Percentiles rank a stretch among this genome's conserved stretches.
phyloP scores from a whole-genome alignment of 805 yeast species.

The Ogataea nitratoaversa region DNA sequence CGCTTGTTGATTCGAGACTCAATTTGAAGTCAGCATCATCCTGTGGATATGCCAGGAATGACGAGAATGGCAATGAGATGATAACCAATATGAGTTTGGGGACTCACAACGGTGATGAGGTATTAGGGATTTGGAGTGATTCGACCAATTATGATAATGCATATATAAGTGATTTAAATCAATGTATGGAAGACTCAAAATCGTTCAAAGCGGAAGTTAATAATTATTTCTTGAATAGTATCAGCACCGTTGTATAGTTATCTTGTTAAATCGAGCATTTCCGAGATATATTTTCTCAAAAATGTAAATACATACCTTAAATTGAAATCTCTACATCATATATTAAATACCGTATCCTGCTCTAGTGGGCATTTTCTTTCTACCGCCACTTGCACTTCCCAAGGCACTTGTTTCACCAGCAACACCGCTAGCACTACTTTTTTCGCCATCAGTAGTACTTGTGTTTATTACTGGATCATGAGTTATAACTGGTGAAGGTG shows the following conservation, averaged over 20 bases:
- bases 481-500: no score
- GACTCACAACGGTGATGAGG: conserved; percentile 50
- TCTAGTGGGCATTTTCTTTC: conserved; percentile 1
- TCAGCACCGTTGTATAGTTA: conserved; percentile 1
- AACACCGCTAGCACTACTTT: neutral
- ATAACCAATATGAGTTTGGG: conserved; percentile 41
- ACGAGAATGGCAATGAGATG: conserved; percentile 12
- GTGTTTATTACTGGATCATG: no score
- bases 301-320: neutral
- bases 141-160: conserved; percentile 29
- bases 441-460: neutral
- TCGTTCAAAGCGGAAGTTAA: conserved; percentile 42
- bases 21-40: conserved; percentile 76
- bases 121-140: conserved; percentile 58
- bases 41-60: conserved; percentile 37
- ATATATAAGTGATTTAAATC: conserved; percentile 25
- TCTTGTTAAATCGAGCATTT: no score
- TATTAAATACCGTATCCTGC: conserved; percentile 8
- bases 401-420: neutral
- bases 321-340: neutral
- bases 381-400: neutral
- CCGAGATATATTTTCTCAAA: no score
- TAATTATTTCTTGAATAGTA: conserved; percentile 32
- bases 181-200: conserved; percentile 41
- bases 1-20: conserved; percentile 80